A percentile compares a stretch with the other conserved stretches of the same genome.
These are phyloP conservation scores for Puya raimondii DNA, from an alignment of 176 grass and related monocot species.

Conservation along the genomic window DNA sequence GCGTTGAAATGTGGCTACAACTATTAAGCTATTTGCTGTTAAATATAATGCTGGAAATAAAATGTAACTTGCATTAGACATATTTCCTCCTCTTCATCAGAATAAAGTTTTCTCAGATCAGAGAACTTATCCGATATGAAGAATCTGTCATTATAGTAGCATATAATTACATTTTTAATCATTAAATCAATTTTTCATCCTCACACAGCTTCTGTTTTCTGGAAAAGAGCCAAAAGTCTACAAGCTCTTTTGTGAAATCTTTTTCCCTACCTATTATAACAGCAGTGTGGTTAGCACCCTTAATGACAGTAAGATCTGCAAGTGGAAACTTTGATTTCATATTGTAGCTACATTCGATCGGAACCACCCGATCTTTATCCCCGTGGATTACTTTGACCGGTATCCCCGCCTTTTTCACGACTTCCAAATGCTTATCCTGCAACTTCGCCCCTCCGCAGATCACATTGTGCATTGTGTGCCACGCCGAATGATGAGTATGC, in stretches of 20 bases:
- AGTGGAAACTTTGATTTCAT: constrained; percentile 39
- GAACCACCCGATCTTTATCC: constrained; percentile 51
- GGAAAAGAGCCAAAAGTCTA: constrained; percentile 34
- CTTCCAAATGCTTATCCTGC: constrained; percentile 50
- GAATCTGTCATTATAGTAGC: no score
- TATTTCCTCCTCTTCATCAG: no score
- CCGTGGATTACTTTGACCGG: constrained; percentile 57
- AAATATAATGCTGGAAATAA: no score
- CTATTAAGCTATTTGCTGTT: no score
- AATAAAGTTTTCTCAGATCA: no score
- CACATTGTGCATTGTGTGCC: constrained; percentile 97
- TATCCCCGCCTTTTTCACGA: constrained; percentile 34
- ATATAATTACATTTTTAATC: no score
- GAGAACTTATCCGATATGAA: no score
- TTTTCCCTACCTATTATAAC: constrained; percentile 41
- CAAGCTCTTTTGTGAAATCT: constrained; percentile 35
- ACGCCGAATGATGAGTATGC: constrained; percentile 93
- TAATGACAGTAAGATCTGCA: constrained; percentile 32
- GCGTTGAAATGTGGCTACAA: no score
- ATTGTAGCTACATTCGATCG: constrained; percentile 43
- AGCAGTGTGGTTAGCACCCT: constrained; percentile 40
- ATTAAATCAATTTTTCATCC: background rate
- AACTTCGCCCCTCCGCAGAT: constrained; percentile 47
- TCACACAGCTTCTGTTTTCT: background rate
- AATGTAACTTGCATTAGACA: no score